Evolutionary conservation across 73 alveolate genomes (phyloP).

Genomic region (Urostyla sp.): DNA sequence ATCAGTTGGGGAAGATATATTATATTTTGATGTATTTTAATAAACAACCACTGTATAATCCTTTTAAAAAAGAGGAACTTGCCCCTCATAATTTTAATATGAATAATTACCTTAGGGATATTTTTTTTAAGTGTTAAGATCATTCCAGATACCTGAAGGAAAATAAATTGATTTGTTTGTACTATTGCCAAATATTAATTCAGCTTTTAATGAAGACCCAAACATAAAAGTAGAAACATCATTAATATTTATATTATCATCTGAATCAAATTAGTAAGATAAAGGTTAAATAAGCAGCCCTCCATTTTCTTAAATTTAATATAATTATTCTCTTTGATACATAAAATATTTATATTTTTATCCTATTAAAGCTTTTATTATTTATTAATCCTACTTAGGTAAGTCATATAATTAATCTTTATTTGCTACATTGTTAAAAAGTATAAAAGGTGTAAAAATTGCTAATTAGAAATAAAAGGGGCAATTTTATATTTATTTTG

Average conservation of each 20-base stretch:
- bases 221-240: neutral
- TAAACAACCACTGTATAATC: slow-evolving; percentile 19
- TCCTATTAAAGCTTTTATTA: neutral
- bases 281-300: slow-evolving; percentile 23
- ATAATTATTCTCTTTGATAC: slow-evolving; percentile 10
- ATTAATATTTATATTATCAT: neutral
- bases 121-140: neutral
- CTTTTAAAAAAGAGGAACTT: neutral
- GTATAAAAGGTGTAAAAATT: neutral
- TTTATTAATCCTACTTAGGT: neutral
- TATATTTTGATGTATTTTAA: neutral
- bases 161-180: neutral
- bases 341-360: neutral
- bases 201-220: neutral
- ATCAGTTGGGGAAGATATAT: neutral
- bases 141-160: neutral
- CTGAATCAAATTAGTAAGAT: neutral
- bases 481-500: neutral
- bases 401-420: neutral
- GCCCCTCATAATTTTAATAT: neutral
- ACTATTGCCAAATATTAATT: neutral
- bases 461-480: neutral
- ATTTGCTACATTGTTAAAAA: neutral
- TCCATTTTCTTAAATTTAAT: neutral
- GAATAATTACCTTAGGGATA: neutral